Percentiles rank a stretch among this genome's conserved stretches.
Conservation (phyloP, 2,329 filamentous ascomycete species). For the Sphaerulina vaccinii region DNA sequence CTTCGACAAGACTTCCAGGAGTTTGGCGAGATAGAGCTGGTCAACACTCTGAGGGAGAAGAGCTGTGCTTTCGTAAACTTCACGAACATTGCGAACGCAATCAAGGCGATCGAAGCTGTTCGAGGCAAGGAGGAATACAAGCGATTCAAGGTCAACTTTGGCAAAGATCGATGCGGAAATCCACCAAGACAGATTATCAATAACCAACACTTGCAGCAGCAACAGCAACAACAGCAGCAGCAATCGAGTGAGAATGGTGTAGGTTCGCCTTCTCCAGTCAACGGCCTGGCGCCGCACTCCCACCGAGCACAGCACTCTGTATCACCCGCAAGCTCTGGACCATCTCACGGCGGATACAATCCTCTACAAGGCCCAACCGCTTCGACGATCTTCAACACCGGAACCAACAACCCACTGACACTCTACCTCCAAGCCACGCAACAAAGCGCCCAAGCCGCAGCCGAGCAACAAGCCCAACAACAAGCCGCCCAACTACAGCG, state of each 20-base stretch:
- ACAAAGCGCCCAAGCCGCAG: constrained; percentile 65
- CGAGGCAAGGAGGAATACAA: constrained; percentile 94
- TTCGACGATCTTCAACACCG: constrained; percentile 74
- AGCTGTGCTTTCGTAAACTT: constrained; percentile 99
- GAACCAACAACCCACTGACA: constrained; percentile 81
- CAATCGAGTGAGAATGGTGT: constrained; percentile 53
- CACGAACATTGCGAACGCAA: constrained; percentile 98
- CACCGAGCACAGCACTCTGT: constrained; percentile 56
- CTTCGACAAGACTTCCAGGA: constrained; percentile 95
- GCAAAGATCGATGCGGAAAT: constrained; percentile 97
- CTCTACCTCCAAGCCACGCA: constrained; percentile 68
- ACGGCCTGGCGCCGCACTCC: constrained; percentile 54
- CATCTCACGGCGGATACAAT: constrained; percentile 59
- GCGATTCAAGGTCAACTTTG: constrained; percentile 99
- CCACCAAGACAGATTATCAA: constrained; percentile 80
- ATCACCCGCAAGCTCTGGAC: constrained; percentile 59
- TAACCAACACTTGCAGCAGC: constrained; percentile 56
- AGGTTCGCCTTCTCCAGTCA: constrained; percentile 57
- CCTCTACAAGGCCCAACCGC: constrained; percentile 63
- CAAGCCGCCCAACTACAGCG: constrained; percentile 48
- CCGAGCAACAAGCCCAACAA: constrained; percentile 52
- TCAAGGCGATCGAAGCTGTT: constrained; percentile 97
- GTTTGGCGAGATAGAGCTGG: constrained; percentile 95
- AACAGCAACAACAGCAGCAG: constrained; percentile 62
- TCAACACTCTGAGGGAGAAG: constrained; percentile 96